Evolutionary conservation across 768 basidiomycete genomes (phyloP).

Genomic region (Xerocomellus dryophilus): DNA sequence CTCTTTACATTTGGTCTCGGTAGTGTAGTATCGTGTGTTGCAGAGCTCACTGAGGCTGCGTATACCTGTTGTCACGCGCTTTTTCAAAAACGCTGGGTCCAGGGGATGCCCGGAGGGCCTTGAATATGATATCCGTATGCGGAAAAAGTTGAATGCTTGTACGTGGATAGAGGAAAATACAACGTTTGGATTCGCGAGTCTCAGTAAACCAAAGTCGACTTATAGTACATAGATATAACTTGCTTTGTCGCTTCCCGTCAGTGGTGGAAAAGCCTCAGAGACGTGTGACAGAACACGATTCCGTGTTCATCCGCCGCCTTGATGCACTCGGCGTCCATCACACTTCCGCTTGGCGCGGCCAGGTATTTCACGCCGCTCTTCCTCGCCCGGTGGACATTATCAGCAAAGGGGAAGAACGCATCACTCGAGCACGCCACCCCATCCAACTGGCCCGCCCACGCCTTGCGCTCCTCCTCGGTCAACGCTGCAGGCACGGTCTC

Average conservation of each 20-base stretch:
- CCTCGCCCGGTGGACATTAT: slow-evolving; percentile 91
- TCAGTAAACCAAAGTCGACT: not conserved
- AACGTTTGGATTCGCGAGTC: not conserved
- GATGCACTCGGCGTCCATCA: slow-evolving; percentile 97
- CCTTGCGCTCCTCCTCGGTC: slow-evolving; percentile 63
- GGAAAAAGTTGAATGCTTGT: not conserved
- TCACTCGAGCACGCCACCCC: slow-evolving; percentile 93
- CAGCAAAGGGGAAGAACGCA: slow-evolving; percentile 99
- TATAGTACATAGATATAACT: slow-evolving; percentile 2
- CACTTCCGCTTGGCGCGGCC: slow-evolving; percentile 88
- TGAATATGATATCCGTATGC: not conserved
- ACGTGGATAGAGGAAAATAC: not conserved
- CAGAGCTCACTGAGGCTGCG: too few species aligned
- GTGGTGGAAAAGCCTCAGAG: slow-evolving; percentile 87
- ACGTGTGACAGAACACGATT: slow-evolving; percentile 90
- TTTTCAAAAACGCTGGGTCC: too few species aligned
- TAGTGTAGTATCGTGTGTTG: too few species aligned
- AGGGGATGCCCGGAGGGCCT: too few species aligned
- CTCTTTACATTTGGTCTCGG: too few species aligned
- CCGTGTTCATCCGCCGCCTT: slow-evolving; percentile 92
- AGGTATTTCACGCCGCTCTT: slow-evolving; percentile 92
- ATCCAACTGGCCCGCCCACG: slow-evolving; percentile 71
- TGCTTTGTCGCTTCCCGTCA: slow-evolving; percentile 30
- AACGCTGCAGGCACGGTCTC: slow-evolving; percentile 66
- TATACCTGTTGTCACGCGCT: too few species aligned